Base-by-base conservation (phyloP, 495 filamentous ascomycete species). In the Opeltia flavorubescens region DNA sequence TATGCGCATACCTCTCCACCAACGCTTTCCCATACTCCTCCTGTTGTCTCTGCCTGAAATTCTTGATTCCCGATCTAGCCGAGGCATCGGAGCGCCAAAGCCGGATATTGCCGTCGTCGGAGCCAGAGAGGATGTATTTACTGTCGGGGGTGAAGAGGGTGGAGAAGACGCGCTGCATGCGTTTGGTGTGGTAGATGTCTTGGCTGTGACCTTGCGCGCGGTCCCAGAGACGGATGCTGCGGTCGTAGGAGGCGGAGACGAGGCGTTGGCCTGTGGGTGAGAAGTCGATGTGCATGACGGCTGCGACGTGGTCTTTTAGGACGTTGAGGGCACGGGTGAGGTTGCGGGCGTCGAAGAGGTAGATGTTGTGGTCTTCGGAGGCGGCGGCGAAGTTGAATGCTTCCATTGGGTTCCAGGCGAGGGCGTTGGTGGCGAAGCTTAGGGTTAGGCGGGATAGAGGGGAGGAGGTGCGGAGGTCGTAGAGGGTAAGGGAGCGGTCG, bases 241-340 rank as follows among this genome's bases (percentile, higher is more conserved):
- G 68, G 58, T 95, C 89, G 57, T 96, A 99, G 4, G 81, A 86
- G 11, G 84, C 91, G 26, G 77, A 84, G 17, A 99, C 86, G 25
- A 96, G 78, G 59, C 95, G 89, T 61, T 95, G 81, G 44, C 93
- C 93, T 0, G 89, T 95, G 0, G 93, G 93, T 42, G 78, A 85
- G 66, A 89, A 99, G 52, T 94, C 86, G 31, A 99, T 81, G 59
- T 93, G 86, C 87, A 96, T 95, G 0, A 95, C 89, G 4, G 93
- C 91, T 3, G 86, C 83, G 12, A 96, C 93, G 55, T 96, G 93
- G 54, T 89, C 91, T 66, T 91, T 93, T 13, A 91, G 74, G n/a
- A 95, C 79, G 58, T 96, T 96, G 39, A 89, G 61, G 2, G 87
- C 84, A 43, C 86, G 78, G 47, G 79, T 70, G 60, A 89, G 76